These are phyloP conservation scores for Clathrospora elynae DNA, from an alignment of 2,329 filamentous ascomycete genomes.

Conservation along the genomic window DNA sequence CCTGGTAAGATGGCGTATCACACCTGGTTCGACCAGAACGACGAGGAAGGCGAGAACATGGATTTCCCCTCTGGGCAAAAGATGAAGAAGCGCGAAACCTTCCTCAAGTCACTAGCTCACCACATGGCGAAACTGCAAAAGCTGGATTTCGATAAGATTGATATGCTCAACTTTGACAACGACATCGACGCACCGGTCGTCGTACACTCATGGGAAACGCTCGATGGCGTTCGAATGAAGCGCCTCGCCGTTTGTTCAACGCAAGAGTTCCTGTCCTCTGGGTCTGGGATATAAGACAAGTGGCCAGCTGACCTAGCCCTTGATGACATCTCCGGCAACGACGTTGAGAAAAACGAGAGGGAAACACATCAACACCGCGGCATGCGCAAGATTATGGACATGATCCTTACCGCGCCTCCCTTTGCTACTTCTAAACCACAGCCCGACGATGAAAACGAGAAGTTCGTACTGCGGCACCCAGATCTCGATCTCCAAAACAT, in stretches of 20 bases:
- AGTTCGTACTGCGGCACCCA: conserved; percentile 24
- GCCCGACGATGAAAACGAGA: conserved; percentile 11
- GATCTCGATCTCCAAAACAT: conserved; percentile 35
- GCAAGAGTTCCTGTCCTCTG: not conserved
- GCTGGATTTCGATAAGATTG: conserved; percentile 18
- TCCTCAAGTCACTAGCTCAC: conserved; percentile 17
- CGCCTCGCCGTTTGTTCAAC: not conserved
- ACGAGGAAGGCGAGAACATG: conserved; percentile 12
- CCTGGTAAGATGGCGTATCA: conserved; percentile 13
- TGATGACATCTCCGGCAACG: not conserved
- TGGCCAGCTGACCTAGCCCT: not conserved
- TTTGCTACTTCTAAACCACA: conserved; percentile 4
- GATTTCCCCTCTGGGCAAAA: not conserved
- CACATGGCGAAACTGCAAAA: conserved; percentile 12
- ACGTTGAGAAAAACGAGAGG: conserved; percentile 1
- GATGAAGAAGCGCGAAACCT: conserved; percentile 10
- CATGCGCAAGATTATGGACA: conserved; percentile 5
- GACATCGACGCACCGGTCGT: conserved; percentile 18
- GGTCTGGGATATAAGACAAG: not conserved
- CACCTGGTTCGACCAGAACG: conserved; percentile 14
- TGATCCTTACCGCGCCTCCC: not conserved
- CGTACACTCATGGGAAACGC: conserved; percentile 2
- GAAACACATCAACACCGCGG: conserved; percentile 12
- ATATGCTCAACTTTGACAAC: conserved; percentile 14
- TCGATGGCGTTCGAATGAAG: not conserved